Conservation (phyloP, 75 land plant genomes). For the Adiantum capillusveneris region DNA sequence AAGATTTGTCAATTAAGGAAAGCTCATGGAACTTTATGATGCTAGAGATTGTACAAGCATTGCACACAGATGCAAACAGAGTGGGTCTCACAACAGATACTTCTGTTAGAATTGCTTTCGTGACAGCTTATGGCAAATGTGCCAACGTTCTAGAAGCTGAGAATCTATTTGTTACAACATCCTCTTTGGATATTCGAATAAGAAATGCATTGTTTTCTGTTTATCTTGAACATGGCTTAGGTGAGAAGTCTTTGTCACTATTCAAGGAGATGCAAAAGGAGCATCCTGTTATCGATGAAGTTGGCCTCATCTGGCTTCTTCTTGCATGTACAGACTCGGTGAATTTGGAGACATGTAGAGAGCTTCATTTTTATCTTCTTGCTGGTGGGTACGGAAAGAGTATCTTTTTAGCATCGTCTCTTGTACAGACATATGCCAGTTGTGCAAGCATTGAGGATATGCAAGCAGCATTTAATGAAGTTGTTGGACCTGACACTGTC, state of each 20-base stretch:
- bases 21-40: neutral
- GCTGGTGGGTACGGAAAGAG: neutral
- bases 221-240: conserved; percentile 5
- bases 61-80: neutral
- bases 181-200: neutral
- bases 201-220: neutral
- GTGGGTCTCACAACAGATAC: neutral
- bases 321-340: conserved; percentile 6
- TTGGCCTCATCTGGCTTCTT: conserved; percentile 4
- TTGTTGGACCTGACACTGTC: conserved; percentile 7
- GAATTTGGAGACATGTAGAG: conserved; percentile 4
- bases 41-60: neutral
- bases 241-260: conserved; percentile 6
- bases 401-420: neutral
- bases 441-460: conserved; percentile 13
- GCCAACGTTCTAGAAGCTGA: neutral
- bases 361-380: conserved; percentile 4
- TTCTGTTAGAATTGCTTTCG: neutral
- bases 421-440: conserved; percentile 11
- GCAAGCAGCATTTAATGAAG: neutral
- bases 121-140: neutral
- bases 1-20: neutral
- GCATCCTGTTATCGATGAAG: neutral
- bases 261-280: neutral
- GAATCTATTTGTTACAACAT: neutral